phyloP scores from a whole-genome alignment of 2,329 filamentous ascomycete genomes.

The Aspergillus phoenicis region DNA sequence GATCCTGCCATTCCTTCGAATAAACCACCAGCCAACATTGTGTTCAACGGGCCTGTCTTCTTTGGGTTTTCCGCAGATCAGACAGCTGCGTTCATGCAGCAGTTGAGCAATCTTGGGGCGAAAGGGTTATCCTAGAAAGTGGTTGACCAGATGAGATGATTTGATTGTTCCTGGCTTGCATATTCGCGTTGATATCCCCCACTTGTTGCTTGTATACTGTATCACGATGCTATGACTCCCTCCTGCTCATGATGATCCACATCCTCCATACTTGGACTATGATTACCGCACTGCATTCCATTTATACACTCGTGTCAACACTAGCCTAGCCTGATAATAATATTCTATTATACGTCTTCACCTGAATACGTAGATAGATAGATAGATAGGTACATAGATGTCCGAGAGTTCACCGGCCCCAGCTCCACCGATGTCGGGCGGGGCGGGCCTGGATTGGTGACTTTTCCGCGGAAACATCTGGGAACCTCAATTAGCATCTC shows the following conservation, averaged over 20 bases:
- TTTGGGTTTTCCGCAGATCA: slow-evolving; percentile 87
- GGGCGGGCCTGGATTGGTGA: slow-evolving; percentile 17
- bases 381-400: too few relatives aligned
- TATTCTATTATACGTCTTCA: not conserved
- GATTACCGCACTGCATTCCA: not conserved
- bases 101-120: slow-evolving; percentile 40
- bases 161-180: not conserved
- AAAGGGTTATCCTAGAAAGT: slow-evolving; percentile 33
- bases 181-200: slow-evolving; percentile 1
- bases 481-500: not conserved
- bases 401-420: not conserved
- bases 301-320: not conserved
- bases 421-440: slow-evolving; percentile 38
- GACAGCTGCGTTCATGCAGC: slow-evolving; percentile 73
- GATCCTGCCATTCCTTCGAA: slow-evolving; percentile 11
- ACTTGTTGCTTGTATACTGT: not conserved
- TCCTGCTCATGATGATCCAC: not conserved
- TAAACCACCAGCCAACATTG: slow-evolving; percentile 63
- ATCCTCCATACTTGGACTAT: not conserved
- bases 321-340: too few relatives aligned
- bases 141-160: not conserved
- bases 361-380: not conserved
- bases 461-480: slow-evolving; percentile 22
- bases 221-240: not conserved
- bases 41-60: slow-evolving; percentile 92